Percentiles rank a stretch among this genome's conserved stretches.
Conservation (phyloP, 2,329 filamentous ascomycete species). For the Xylaria sp. region DNA sequence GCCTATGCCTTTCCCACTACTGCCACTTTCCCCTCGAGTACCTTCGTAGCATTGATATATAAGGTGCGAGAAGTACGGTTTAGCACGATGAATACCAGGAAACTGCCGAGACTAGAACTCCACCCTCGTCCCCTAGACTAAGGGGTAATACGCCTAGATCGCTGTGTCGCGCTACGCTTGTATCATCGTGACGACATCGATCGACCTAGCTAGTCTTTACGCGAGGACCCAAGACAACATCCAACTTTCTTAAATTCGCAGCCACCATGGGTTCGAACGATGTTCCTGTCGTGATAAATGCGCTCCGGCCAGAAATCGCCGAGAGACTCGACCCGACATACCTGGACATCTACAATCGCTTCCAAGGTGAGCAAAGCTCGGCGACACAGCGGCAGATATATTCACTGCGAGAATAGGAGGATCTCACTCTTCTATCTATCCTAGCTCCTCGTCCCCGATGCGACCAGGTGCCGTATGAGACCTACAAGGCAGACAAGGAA, state of each 20-base stretch:
- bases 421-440: constrained; percentile 40
- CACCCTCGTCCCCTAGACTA: neutral
- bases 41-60: constrained; percentile 11
- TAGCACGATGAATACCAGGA: neutral
- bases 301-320: constrained; percentile 58
- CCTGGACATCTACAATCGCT: constrained; percentile 57
- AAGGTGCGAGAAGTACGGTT: neutral
- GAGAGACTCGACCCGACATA: constrained; percentile 59
- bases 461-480: constrained; percentile 47
- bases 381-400: neutral
- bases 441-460: constrained; percentile 41
- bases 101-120: constrained; percentile 4
- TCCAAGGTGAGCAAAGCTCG: constrained; percentile 47
- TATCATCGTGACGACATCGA: constrained; percentile 28
- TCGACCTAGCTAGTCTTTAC: neutral
- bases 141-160: neutral
- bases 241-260: neutral
- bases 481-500: constrained; percentile 41
- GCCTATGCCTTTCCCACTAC: neutral
- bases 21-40: constrained; percentile 14
- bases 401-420: too few relatives aligned
- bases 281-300: constrained; percentile 51
- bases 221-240: neutral
- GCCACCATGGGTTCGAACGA: constrained; percentile 42
- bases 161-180: constrained; percentile 9